phyloP scores from a whole-genome alignment of 2,329 filamentous ascomycete species.

The Beauveria caledonica region DNA sequence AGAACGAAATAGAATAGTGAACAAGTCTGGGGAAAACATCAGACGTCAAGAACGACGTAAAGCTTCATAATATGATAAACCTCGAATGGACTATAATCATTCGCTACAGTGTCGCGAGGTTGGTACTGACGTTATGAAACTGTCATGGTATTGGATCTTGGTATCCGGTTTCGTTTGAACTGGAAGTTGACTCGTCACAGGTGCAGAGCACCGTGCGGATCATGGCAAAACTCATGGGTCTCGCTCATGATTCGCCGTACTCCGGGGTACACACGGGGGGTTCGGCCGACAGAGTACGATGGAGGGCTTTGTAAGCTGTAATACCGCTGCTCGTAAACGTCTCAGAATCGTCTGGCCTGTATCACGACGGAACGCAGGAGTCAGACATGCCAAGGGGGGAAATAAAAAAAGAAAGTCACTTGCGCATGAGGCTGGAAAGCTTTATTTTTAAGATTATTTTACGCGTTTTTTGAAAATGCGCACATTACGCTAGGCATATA shows the following conservation, averaged over 20 bases:
- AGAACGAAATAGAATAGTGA: neutral
- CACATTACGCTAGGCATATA: neutral
- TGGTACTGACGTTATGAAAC: neutral
- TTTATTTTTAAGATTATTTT: neutral
- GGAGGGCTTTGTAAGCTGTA: neutral
- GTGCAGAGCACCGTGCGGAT: neutral
- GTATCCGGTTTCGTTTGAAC: neutral
- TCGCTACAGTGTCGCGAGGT: neutral
- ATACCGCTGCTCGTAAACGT: neutral
- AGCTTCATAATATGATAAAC: neutral
- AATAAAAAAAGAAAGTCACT: neutral
- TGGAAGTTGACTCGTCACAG: neutral
- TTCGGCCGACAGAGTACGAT: neutral
- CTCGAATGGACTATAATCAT: neutral
- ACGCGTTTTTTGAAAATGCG: neutral
- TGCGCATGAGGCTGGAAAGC: neutral
- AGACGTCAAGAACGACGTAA: neutral
- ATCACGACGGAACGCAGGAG: neutral
- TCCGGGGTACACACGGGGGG: neutral
- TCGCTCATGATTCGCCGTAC: neutral
- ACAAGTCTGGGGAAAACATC: neutral
- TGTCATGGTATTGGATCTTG: neutral
- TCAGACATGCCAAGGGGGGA: neutral
- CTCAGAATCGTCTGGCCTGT: neutral
- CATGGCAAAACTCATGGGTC: neutral